Conservation (phyloP, 1,139 yeast genomes). For the Blastobotrys serpentis region DNA sequence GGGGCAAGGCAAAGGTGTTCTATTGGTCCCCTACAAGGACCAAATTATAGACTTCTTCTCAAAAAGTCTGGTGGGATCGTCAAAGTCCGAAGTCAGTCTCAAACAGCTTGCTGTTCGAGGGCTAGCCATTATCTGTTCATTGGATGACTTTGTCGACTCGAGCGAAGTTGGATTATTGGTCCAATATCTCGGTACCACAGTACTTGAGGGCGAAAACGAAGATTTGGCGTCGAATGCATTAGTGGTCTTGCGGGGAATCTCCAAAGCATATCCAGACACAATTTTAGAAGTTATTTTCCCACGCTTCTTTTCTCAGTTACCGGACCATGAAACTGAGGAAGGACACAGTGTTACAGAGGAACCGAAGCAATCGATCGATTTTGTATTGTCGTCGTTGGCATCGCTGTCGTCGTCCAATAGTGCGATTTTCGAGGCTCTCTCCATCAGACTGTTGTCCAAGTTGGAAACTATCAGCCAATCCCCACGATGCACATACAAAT, state of each 20-base stretch:
- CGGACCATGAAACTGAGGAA: constrained; percentile 38
- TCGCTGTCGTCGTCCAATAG: constrained; percentile 34
- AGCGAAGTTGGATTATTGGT: constrained; percentile 64
- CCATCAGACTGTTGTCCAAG: constrained; percentile 37
- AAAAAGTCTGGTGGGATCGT: constrained; percentile 63
- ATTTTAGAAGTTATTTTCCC: constrained; percentile 64
- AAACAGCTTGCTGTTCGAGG: constrained; percentile 67
- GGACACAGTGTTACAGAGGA: not conserved
- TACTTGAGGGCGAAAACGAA: constrained; percentile 48
- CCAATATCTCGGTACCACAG: constrained; percentile 64
- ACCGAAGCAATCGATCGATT: constrained; percentile 23
- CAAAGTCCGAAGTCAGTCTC: constrained; percentile 64
- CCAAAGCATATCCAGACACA: constrained; percentile 44
- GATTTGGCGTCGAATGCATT: constrained; percentile 43
- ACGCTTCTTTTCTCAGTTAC: constrained; percentile 52
- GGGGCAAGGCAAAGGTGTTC: constrained; percentile 25
- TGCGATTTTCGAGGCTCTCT: constrained; percentile 37
- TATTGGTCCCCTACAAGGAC: constrained; percentile 56
- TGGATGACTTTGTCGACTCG: constrained; percentile 47
- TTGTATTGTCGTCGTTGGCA: constrained; percentile 35
- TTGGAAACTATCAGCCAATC: constrained; percentile 26
- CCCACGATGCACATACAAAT: constrained; percentile 17
- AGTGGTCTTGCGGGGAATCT: constrained; percentile 53
- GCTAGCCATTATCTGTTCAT: constrained; percentile 52
- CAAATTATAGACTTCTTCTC: constrained; percentile 63